Evolutionary conservation across 371 early-diverging fungal genomes (phyloP), one percentile per base, ranked within the genome.

Genomic region (Syncephalastrum monosporum): DNA sequence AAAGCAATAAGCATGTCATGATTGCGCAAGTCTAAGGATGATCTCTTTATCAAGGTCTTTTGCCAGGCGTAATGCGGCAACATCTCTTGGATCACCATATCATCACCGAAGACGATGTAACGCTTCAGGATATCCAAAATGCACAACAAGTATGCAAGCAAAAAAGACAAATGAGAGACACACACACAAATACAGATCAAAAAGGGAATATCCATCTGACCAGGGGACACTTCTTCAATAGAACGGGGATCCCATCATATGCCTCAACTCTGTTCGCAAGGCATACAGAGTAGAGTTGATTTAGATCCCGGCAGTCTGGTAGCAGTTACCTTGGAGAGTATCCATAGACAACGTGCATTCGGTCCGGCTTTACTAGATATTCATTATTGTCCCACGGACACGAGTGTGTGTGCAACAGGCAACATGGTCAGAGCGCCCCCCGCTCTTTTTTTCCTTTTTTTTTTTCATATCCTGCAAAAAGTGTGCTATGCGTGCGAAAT

Each of bases 31-130:
- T 29, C 27, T 13, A 5, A 17, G 8, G 19, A 49, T 33, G 12
- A 38, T 15, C 53, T 29, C 47, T 2, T 46, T 10, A 47, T 25
- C 41, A 52, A 79, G 81, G 81, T 1, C 46, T 82, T 5, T 57
- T 84, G 12, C 64, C 72, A 8, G 85, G 85, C 0, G 77, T 79
- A 10, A 77, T 82, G 65, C 79, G 85, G 8, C 63, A 69, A 8
- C 60, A 69, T 38, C 52, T 82, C 5, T 42, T 84, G 3, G 63
- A 67, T 33, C 64, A 65, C 5, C 54, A 64, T 19, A 54, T 64
- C 6, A 33, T 69, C 5, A 25, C 55, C 25, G 79, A 82, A 55
- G 68, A 60, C 14, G 47, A 72, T 8, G 73, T 84, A 1, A 75
- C 75, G 8, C 47, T 77, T 19, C 60, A 75, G 19, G 79, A 81